These are phyloP conservation scores for Ophiostoma perfectum DNA, from an alignment of 2,329 filamentous ascomycete species.

Conservation along the genomic window DNA sequence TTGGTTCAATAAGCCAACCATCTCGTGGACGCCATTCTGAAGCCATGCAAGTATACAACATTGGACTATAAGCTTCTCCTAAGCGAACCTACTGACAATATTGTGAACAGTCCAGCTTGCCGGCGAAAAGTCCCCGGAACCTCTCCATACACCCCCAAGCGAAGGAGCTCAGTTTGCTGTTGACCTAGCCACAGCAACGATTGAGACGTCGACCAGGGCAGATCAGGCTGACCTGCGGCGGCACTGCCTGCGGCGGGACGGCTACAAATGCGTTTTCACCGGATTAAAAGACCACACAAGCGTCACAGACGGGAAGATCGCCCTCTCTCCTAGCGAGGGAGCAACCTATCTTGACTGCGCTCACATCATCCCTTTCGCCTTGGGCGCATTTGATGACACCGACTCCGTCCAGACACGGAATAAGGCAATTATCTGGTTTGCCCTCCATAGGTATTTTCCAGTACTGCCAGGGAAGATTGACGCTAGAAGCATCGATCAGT, in stretches of 20 bases:
- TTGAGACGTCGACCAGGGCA: fast-evolving
- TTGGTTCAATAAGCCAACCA: background rate
- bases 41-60: background rate
- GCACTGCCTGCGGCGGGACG: background rate
- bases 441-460: background rate
- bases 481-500: background rate
- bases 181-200: background rate
- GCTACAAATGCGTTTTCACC: background rate
- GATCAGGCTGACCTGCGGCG: background rate
- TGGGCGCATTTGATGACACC: background rate
- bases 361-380: background rate
- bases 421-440: background rate
- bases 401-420: background rate
- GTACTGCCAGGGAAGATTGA: background rate
- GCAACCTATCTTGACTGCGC: background rate
- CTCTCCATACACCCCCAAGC: background rate
- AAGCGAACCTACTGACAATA: background rate
- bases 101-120: background rate
- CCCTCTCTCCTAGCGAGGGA: background rate
- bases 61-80: too few relatives aligned
- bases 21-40: background rate
- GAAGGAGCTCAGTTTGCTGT: background rate
- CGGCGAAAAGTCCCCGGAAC: background rate
- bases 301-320: background rate
- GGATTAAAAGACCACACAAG: too few relatives aligned